These are phyloP conservation scores for Cladorrhinum sp. DNA, from an alignment of 2,329 filamentous ascomycete species.

Conservation along the genomic window DNA sequence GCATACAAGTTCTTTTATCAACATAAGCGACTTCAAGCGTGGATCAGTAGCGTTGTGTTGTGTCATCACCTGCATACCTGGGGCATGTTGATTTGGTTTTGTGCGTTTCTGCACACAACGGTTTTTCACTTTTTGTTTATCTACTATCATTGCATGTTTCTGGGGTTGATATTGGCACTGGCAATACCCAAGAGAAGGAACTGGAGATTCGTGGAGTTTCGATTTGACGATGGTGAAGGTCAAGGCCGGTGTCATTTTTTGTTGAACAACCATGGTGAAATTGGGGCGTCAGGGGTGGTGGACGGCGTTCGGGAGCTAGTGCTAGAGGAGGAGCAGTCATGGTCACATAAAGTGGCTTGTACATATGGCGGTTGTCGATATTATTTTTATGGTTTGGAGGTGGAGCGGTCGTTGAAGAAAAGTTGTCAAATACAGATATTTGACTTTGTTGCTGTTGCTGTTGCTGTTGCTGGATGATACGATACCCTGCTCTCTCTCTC, in stretches of 20 bases:
- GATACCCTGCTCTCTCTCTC: not conserved
- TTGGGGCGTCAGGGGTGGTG: not conserved
- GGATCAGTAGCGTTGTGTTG: not conserved
- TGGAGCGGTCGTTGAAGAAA: not conserved
- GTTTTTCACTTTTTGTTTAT: constrained; percentile 5
- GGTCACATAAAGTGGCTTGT: not conserved
- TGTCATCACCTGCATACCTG: not conserved
- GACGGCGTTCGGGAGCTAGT: not conserved
- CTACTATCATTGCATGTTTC: not conserved
- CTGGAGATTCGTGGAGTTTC: not conserved
- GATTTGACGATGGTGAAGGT: not conserved
- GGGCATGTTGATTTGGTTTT: not conserved
- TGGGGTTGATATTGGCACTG: not conserved
- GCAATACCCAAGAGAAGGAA: constrained; percentile 16
- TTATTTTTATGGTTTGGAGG: not conserved
- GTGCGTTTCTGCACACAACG: not conserved
- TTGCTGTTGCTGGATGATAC: not conserved
- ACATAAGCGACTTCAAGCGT: not conserved
- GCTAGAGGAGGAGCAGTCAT: not conserved
- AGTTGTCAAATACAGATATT: not conserved
- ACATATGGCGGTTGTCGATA: not conserved
- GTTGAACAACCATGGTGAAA: not conserved
- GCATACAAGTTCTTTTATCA: not conserved
- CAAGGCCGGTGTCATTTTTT: not conserved
- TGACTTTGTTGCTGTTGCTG: too few relatives aligned